Evolutionary conservation across 192 early-diverging fungal genomes (phyloP).

Genomic region (Irineochytrium annulatum): DNA sequence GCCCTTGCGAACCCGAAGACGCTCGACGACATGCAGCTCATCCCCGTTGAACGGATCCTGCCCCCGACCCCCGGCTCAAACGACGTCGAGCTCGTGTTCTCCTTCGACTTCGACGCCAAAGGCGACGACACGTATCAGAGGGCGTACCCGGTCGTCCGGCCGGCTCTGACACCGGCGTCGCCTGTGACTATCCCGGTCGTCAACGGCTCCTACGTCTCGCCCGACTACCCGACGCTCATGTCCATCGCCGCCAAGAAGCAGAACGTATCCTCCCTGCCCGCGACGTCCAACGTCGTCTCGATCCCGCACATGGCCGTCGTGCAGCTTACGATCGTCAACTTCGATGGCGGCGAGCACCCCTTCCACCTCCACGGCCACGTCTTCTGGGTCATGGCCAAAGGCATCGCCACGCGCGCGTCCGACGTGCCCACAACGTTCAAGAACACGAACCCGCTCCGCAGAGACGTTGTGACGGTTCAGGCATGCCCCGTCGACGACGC

Average conservation of each 20-base stretch:
- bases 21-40: neutral
- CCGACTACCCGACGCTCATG: too few relatives aligned
- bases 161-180: too few relatives aligned
- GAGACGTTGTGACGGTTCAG: conserved; percentile 13
- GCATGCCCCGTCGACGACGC: conserved; percentile 8
- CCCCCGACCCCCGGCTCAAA: too few relatives aligned
- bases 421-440: neutral
- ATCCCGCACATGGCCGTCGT: conserved; percentile 55
- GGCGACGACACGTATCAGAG: conserved; percentile 9
- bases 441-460: conserved; percentile 1
- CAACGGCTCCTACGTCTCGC: too few relatives aligned
- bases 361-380: conserved; percentile 76
- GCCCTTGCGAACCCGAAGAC: neutral
- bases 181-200: too few relatives aligned
- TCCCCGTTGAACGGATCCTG: neutral
- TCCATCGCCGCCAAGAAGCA: too few relatives aligned
- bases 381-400: conserved; percentile 68
- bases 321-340: conserved; percentile 65
- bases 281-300: conserved; percentile 42
- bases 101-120: conserved; percentile 6
- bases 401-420: conserved; percentile 16
- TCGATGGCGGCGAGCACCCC: conserved; percentile 59
- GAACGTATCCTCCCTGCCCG: conserved; percentile 50
- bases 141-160: too few relatives aligned
- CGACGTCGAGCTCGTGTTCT: conserved; percentile 4